These are phyloP conservation scores for Ajuga reptans DNA, from an alignment of 305 asterid genomes.

Conservation along the genomic window DNA sequence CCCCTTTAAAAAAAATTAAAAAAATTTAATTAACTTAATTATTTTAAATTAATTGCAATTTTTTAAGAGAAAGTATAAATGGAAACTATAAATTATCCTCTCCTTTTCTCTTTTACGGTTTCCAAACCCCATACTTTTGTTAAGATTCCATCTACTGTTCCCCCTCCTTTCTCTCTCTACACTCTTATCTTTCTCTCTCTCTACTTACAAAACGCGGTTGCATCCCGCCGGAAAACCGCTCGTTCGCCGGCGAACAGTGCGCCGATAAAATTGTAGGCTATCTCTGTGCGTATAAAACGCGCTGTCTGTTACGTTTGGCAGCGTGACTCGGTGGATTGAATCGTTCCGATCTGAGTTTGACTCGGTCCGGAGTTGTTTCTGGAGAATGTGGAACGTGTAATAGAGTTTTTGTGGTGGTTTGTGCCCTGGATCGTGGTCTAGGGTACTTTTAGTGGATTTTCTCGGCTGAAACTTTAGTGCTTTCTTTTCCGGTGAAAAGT, in stretches of 20 bases:
- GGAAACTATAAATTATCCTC: constrained; percentile 32
- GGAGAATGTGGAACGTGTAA: constrained; percentile 50
- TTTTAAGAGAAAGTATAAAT: constrained; percentile 16
- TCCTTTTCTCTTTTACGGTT: constrained; percentile 36
- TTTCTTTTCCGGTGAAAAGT: constrained; percentile 27
- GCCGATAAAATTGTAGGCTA: neutral
- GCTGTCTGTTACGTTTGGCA: constrained; percentile 11
- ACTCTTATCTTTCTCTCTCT: constrained; percentile 21
- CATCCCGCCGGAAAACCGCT: constrained; percentile 34
- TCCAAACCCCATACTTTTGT: constrained; percentile 36
- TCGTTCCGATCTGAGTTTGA: constrained; percentile 52
- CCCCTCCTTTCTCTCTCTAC: constrained; percentile 21
- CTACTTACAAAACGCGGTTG: constrained; percentile 16
- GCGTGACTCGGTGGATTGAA: constrained; percentile 33
- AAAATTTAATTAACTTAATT: neutral
- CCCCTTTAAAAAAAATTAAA: neutral
- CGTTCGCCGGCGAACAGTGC: constrained; percentile 30
- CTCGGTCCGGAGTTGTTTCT: constrained; percentile 26
- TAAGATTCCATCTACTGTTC: constrained; percentile 42
- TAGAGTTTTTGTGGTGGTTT: constrained; percentile 24
- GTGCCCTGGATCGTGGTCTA: constrained; percentile 39
- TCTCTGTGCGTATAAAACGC: neutral
- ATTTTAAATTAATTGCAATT: neutral
- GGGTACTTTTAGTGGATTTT: constrained; percentile 24
- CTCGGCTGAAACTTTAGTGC: constrained; percentile 6